phyloP scores from a whole-genome alignment of 441 rosid species.

The Macaranga tanarius region DNA sequence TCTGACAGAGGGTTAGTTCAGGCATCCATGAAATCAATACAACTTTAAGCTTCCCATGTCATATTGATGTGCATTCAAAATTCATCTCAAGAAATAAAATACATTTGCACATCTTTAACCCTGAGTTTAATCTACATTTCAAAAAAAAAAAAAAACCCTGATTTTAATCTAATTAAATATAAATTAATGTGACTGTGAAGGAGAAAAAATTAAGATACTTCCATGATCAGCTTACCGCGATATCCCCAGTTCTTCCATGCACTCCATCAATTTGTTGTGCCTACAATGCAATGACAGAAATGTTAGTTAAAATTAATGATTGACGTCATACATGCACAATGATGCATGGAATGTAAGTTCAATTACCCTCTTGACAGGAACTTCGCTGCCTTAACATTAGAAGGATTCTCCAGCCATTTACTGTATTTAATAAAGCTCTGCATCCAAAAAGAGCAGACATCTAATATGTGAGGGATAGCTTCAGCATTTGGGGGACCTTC shows the following conservation, averaged over 20 bases:
- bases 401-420: slow-evolving; percentile 87
- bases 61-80: not conserved
- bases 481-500: slow-evolving; percentile 80
- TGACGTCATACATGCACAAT: slow-evolving; percentile 12
- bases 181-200: not conserved
- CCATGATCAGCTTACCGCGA: slow-evolving; percentile 52
- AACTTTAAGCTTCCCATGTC: slow-evolving; percentile 4
- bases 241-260: slow-evolving; percentile 70
- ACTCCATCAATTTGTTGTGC: slow-evolving; percentile 72
- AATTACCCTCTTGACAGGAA: slow-evolving; percentile 89
- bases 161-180: not conserved
- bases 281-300: slow-evolving; percentile 41
- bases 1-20: not conserved
- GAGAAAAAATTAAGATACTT: slow-evolving; percentile 9
- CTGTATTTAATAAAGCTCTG: slow-evolving; percentile 95
- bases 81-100: not conserved
- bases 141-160: too few relatives aligned
- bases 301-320: slow-evolving; percentile 14
- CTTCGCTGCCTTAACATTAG: slow-evolving; percentile 82
- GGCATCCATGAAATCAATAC: not conserved
- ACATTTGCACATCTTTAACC: not conserved
- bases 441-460: slow-evolving; percentile 91
- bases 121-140: not conserved
- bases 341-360: slow-evolving; percentile 10
- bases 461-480: slow-evolving; percentile 66